Evolutionary conservation across 2,329 filamentous ascomycete species (phyloP).

Genomic region (Thielaviopsis populi): DNA sequence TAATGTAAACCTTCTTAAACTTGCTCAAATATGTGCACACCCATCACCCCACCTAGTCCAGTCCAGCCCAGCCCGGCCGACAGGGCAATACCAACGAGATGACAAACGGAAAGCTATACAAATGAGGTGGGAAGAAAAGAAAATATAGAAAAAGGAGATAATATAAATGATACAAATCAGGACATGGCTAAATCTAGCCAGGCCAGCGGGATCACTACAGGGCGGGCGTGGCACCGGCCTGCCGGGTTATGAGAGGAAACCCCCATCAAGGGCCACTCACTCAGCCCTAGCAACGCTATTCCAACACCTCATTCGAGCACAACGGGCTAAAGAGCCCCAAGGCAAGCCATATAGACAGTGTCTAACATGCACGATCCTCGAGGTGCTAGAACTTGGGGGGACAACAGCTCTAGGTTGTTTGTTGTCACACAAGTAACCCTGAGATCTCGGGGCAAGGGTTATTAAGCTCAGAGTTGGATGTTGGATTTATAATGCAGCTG

Average conservation of each 20-base stretch:
- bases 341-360: neutral
- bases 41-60: neutral
- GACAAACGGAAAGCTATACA: neutral
- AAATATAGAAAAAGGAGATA: neutral
- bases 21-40: conserved; percentile 13
- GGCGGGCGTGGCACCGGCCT: neutral
- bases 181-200: neutral
- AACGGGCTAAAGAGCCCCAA: neutral
- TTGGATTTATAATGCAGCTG: neutral
- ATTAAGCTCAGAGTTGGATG: neutral
- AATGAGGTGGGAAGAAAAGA: neutral
- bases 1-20: conserved; percentile 10
- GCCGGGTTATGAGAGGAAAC: neutral
- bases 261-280: neutral
- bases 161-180: neutral
- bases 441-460: neutral
- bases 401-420: neutral
- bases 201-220: neutral
- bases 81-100: neutral
- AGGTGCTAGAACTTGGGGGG: neutral
- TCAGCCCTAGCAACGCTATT: neutral
- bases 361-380: neutral
- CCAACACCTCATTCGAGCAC: neutral
- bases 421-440: neutral
- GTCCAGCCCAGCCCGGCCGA: neutral